Evolutionary conservation across 2,329 filamentous ascomycete genomes (phyloP), one percentile per base, ranked within the genome.

Genomic region (Xylariaceae sp.): DNA sequence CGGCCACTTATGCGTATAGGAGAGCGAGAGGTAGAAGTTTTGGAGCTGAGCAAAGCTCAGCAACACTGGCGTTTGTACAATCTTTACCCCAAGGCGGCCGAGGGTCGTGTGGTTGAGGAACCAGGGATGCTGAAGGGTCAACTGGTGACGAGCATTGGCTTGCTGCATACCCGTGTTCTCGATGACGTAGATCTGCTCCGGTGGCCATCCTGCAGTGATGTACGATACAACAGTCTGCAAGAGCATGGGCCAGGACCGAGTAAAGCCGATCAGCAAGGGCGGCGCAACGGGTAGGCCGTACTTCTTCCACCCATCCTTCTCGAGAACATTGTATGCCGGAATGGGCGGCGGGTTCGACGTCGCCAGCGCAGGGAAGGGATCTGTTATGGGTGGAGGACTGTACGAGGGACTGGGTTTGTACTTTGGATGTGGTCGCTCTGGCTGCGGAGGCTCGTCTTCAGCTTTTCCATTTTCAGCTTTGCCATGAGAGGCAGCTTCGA

Each of bases 261-360:
- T 76, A 59, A 79, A 80, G n/a, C 74, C 71, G 43, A 79, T 75
- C 34, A 78, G 62, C 7, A 80, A 64, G 2, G 75, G 73, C 3
- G 75, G 70, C 5, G 59, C 50, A 24, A 58, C 44, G 4, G 59
- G 53, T 31, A 69, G 50, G 37, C 59, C 59, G 38, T 66, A 64
- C 4, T 61, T 56, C 36, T 59, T 60, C 50, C 65, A 61, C 3
- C 63, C 52, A 39, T 67, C 59, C 27, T 57, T 46, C 12, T 56
- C 52, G 0, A 69, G 63, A 8, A 54, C 37, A 46, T 73, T 73
- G 61, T 70, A 72, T 16, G 50, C 42, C 1, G 69, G 68, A 11
- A 72, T 62, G 1, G 64, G 61, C 2, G 67, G 68, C 4, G 33
- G 59, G 33, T 44, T 50, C 11, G 61, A 57, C 6, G 54, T 57